phyloP scores from a whole-genome alignment of 129 eudicot species.

The Flaveria bidentis region DNA sequence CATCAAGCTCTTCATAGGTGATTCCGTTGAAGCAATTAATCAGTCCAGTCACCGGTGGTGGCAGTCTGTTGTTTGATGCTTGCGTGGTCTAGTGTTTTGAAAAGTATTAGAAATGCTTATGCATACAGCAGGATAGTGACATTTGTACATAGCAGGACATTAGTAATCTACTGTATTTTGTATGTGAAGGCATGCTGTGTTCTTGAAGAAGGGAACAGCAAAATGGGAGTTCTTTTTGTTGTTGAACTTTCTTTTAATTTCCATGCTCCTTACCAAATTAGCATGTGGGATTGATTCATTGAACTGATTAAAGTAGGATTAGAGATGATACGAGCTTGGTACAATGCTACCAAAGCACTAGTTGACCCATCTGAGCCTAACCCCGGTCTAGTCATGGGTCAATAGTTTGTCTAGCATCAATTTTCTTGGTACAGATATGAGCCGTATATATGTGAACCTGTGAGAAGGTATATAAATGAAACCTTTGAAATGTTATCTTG shows the following conservation, averaged over 20 bases:
- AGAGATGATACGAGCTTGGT: not conserved
- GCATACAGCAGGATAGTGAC: constrained; percentile 9
- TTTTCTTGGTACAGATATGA: too few species aligned
- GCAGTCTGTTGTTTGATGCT: constrained; percentile 16
- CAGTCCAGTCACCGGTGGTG: not conserved
- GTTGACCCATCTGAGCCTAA: not conserved
- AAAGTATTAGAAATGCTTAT: not conserved
- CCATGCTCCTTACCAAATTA: not conserved
- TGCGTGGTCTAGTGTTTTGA: constrained; percentile 13
- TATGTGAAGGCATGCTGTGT: constrained; percentile 11
- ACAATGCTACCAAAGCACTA: not conserved
- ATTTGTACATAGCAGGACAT: constrained; percentile 32
- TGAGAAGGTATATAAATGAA: too few species aligned
- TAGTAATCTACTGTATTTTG: constrained; percentile 23
- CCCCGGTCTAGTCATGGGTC: not conserved
- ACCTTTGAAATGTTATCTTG: not conserved
- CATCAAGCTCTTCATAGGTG: constrained; percentile 13
- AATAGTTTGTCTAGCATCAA: not conserved
- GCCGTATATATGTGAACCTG: too few species aligned
- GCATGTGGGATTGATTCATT: not conserved
- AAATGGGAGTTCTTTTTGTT: not conserved
- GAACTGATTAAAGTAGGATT: not conserved
- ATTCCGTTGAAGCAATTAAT: constrained; percentile 16
- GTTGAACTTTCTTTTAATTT: not conserved
- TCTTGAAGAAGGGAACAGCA: constrained; percentile 12